Conservation (phyloP, 345 rosid species). For the Raphanus sativus region DNA sequence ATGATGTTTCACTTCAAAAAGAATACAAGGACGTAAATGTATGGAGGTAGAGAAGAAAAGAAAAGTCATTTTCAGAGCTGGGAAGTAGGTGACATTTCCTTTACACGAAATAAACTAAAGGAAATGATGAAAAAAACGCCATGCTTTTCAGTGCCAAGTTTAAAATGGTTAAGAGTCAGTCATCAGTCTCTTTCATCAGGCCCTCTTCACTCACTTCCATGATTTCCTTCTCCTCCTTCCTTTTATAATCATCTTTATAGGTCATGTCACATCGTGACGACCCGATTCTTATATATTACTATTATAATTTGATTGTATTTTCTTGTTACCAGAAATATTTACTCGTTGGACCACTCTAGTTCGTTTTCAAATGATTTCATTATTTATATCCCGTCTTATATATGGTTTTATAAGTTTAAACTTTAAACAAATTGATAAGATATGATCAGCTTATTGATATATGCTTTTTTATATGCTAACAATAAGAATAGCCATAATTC, state of each 20-base stretch:
- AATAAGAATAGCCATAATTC: background rate
- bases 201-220: conserved; percentile 39
- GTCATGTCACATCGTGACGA: conserved; percentile 36
- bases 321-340: background rate
- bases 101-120: background rate
- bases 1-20: conserved; percentile 9
- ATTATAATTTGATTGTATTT: background rate
- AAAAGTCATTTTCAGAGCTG: conserved; percentile 34
- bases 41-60: conserved; percentile 11
- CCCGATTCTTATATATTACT: conserved; percentile 10
- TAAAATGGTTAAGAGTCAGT: conserved; percentile 36
- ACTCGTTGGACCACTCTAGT: conserved; percentile 1
- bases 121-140: conserved; percentile 17
- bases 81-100: conserved; percentile 33
- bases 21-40: conserved; percentile 13
- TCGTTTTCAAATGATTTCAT: background rate
- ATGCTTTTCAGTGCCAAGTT: conserved; percentile 42
- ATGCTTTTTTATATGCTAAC: background rate
- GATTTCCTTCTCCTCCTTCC: conserved; percentile 33
- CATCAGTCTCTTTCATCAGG: conserved; percentile 37
- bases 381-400: background rate
- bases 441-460: background rate
- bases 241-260: conserved; percentile 13
- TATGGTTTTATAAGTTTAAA: background rate
- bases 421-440: background rate